Conservation (phyloP, 2,329 filamentous ascomycete genomes). For the Cladosporium sphaerospermum region DNA sequence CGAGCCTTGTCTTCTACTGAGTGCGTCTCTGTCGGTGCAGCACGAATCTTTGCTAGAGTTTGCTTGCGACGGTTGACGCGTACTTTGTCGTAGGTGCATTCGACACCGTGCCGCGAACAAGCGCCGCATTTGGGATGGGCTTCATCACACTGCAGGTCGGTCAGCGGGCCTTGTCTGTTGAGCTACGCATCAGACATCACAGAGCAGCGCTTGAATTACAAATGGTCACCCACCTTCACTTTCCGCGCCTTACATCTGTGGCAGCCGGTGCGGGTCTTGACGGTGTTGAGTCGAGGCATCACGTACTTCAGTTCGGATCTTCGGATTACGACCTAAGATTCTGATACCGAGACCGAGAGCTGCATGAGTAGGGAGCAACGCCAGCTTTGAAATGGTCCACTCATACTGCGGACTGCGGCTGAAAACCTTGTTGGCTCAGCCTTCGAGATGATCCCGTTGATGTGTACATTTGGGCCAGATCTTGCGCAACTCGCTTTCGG, state of each 20-base stretch:
- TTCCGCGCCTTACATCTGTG: constrained; percentile 21
- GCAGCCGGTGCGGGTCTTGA: constrained; percentile 19
- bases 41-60: neutral
- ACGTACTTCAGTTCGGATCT: neutral
- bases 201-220: neutral
- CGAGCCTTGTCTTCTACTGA: neutral
- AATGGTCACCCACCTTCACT: constrained; percentile 16
- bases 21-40: neutral
- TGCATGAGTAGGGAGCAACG: neutral
- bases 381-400: too few species aligned
- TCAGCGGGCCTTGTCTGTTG: neutral
- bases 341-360: neutral
- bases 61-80: neutral
- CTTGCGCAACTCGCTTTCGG: too few species aligned
- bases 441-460: neutral
- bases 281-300: constrained; percentile 21
- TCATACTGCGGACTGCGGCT: neutral
- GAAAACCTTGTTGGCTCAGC: neutral
- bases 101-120: constrained; percentile 20
- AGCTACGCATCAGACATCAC: neutral
- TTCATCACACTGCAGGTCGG: constrained; percentile 19
- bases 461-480: too few species aligned
- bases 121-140: constrained; percentile 19
- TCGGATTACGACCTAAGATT: neutral
- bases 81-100: constrained; percentile 18